These are phyloP conservation scores for Coniochaeta sp. DNA, from an alignment of 2,329 filamentous ascomycete species.

Conservation along the genomic window DNA sequence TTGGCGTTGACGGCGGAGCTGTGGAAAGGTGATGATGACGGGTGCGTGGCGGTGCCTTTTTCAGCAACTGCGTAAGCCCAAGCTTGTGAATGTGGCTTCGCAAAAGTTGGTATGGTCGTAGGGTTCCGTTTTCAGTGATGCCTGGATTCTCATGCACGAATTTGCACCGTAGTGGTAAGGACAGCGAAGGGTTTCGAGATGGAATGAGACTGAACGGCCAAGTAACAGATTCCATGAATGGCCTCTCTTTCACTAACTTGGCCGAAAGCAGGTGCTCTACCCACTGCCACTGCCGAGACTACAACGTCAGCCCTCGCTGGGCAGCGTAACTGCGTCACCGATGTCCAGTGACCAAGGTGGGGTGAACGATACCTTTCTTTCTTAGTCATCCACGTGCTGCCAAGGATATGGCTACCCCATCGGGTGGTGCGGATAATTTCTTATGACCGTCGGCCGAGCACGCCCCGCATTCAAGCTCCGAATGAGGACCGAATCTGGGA, in stretches of 20 bases:
- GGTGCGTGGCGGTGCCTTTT: background rate
- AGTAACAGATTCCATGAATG: background rate
- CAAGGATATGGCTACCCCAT: background rate
- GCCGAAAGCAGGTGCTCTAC: background rate
- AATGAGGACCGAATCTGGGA: background rate
- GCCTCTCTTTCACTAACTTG: background rate
- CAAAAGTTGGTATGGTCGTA: background rate
- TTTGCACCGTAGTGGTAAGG: background rate
- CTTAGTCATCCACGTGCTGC: background rate
- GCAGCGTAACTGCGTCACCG: background rate
- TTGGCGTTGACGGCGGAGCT: background rate
- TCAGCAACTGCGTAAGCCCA: background rate
- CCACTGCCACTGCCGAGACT: background rate
- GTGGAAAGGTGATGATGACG: background rate
- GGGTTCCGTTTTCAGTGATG: background rate
- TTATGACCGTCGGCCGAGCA: background rate
- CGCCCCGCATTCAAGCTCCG: background rate
- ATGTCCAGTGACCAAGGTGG: background rate
- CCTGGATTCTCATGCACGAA: background rate
- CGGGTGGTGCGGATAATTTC: background rate
- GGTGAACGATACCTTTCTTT: background rate
- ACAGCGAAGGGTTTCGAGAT: background rate
- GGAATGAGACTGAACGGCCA: background rate
- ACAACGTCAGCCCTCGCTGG: background rate
- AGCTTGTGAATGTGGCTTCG: background rate